These are phyloP conservation scores for Aeminium ludgeri DNA, from an alignment of 495 filamentous ascomycete species.

Conservation along the genomic window DNA sequence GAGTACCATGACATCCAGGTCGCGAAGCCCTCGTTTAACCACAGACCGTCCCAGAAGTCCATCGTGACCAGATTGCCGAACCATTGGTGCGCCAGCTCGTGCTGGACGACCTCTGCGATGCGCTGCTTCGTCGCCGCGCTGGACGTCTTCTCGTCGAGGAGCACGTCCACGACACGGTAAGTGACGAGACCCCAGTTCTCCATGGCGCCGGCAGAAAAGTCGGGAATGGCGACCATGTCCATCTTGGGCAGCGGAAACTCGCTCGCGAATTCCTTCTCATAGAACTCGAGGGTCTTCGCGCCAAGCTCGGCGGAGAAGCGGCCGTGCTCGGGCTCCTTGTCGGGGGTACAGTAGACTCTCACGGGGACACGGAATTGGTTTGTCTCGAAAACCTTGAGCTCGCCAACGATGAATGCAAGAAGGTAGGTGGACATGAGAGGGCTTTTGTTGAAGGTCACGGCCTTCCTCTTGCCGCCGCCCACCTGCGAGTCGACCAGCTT, in stretches of 20 bases:
- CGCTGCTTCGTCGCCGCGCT: conserved; percentile 86
- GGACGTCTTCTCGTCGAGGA: conserved; percentile 81
- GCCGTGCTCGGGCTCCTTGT: conserved; percentile 48
- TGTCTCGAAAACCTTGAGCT: conserved; percentile 60
- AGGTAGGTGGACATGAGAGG: conserved; percentile 68
- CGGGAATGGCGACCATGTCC: conserved; percentile 96
- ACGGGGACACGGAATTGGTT: conserved; percentile 58
- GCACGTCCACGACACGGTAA: conserved; percentile 78
- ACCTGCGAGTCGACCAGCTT: conserved; percentile 39
- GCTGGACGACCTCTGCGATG: conserved; percentile 86
- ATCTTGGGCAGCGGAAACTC: conserved; percentile 66
- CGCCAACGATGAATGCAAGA: conserved; percentile 58
- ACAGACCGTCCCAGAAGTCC: conserved; percentile 98
- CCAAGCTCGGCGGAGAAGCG: conserved; percentile 53
- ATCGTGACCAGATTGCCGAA: conserved; percentile 98
- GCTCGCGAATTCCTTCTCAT: conserved; percentile 60
- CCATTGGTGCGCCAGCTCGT: conserved; percentile 97
- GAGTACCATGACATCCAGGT: conserved; percentile 71
- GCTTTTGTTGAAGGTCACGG: conserved; percentile 55
- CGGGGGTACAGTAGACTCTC: conserved; percentile 48
- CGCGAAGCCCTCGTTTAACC: conserved; percentile 97
- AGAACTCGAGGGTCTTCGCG: conserved; percentile 50
- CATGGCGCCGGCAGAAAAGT: conserved; percentile 90
- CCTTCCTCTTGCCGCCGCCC: conserved; percentile 42
- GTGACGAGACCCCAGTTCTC: conserved; percentile 98